Percentiles rank a stretch among this genome's conserved stretches.
phyloP scores from a whole-genome alignment of 179 eudicot genomes.

The Amaranthus tricolor region DNA sequence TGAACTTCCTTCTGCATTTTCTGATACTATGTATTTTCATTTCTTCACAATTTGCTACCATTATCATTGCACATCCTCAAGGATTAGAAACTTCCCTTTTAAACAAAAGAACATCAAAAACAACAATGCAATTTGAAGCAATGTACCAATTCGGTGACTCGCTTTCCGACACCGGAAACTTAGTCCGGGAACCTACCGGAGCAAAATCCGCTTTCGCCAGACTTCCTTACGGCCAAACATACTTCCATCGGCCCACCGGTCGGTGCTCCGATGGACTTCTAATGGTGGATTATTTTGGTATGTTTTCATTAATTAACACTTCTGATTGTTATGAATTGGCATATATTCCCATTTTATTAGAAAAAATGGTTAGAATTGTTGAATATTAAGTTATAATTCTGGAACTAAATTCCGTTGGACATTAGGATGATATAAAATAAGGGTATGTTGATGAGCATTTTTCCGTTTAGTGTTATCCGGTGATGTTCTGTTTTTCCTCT shows the following conservation, averaged over 20 bases:
- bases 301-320: neutral
- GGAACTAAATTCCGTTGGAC: no score
- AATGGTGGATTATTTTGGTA: slow-evolving; percentile 40
- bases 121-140: slow-evolving; percentile 28
- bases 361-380: no score
- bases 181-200: slow-evolving; percentile 28
- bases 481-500: no score
- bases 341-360: no score
- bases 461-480: no score
- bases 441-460: no score
- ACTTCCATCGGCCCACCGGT: slow-evolving; percentile 34
- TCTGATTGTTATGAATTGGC: no score
- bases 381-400: no score
- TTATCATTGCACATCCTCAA: slow-evolving; percentile 6
- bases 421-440: no score
- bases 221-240: slow-evolving; percentile 35
- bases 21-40: neutral
- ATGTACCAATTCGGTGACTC: slow-evolving; percentile 40
- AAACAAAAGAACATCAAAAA: slow-evolving; percentile 4
- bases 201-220: slow-evolving; percentile 23
- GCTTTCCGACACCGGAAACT: slow-evolving; percentile 37
- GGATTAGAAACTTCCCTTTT: slow-evolving; percentile 8
- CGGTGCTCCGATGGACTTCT: slow-evolving; percentile 41
- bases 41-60: neutral
- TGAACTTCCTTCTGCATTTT: slow-evolving; percentile 12